phyloP scores from a whole-genome alignment of 495 filamentous ascomycete genomes.

The Lophiostoma macrostomum region DNA sequence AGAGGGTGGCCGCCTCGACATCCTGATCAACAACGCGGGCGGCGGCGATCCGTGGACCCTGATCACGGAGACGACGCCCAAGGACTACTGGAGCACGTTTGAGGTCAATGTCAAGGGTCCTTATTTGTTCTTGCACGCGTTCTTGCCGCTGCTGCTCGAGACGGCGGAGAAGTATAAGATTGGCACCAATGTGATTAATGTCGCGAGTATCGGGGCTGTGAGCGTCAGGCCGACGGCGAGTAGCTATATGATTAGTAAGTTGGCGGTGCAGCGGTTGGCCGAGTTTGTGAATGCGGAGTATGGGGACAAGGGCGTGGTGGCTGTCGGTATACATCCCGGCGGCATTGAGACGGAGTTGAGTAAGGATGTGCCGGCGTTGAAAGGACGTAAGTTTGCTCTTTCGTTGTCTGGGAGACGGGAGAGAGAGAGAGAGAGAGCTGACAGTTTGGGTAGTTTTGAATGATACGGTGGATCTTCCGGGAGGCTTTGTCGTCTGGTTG shows the following conservation, averaged over 20 bases:
- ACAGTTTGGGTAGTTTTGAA: slow-evolving; percentile 34
- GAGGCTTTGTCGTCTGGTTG: slow-evolving; percentile 51
- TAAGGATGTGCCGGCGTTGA: not conserved
- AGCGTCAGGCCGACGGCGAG: slow-evolving; percentile 33
- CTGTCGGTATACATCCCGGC: slow-evolving; percentile 52
- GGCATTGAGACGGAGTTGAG: slow-evolving; percentile 48
- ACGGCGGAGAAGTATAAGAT: slow-evolving; percentile 43
- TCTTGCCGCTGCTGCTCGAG: slow-evolving; percentile 48
- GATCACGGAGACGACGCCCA: slow-evolving; percentile 45
- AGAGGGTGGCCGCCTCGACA: slow-evolving; percentile 47
- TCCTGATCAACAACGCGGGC: slow-evolving; percentile 58
- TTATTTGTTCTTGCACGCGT: slow-evolving; percentile 46
- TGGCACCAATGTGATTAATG: slow-evolving; percentile 37
- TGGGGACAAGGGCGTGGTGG: slow-evolving; percentile 46
- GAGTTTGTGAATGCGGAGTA: slow-evolving; percentile 50
- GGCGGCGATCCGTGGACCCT: slow-evolving; percentile 38
- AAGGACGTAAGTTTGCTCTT: not conserved
- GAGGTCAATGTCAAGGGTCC: slow-evolving; percentile 50
- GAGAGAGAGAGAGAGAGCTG: not conserved
- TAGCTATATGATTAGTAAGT: slow-evolving; percentile 49
- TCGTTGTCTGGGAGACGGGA: not conserved
- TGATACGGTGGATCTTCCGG: slow-evolving; percentile 47
- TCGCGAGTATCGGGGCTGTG: slow-evolving; percentile 49
- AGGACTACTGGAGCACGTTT: slow-evolving; percentile 47
- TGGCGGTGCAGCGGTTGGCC: slow-evolving; percentile 49